A percentile compares a stretch with the other conserved stretches of the same genome.
phyloP scores from a whole-genome alignment of 306 rosid genomes.

The Malus fusca region DNA sequence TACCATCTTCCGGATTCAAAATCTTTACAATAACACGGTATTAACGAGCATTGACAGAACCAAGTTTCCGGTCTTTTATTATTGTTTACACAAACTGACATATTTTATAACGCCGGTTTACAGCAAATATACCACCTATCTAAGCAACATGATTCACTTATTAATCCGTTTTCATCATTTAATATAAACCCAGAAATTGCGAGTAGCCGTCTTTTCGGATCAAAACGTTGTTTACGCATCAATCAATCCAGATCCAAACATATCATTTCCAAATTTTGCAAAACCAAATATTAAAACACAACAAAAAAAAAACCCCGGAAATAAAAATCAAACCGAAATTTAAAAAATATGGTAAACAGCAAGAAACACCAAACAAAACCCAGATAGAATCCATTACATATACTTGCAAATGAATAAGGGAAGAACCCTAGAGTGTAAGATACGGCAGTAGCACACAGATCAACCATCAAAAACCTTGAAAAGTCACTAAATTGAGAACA shows the following conservation, averaged over 20 bases:
- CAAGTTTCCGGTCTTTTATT: not conserved
- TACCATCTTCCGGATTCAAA: not conserved
- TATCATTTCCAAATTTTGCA: not conserved
- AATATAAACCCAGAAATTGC: not conserved
- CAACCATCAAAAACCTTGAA: not conserved
- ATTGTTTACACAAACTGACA: not conserved
- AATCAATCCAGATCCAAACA: not conserved
- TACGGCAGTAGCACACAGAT: not conserved
- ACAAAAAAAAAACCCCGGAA: not conserved
- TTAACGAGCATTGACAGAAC: not conserved
- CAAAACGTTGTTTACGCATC: not conserved
- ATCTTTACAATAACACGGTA: not conserved
- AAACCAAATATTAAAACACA: not conserved
- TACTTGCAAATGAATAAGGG: not conserved
- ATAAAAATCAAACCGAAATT: not conserved
- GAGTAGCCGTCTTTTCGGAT: not conserved
- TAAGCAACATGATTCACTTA: not conserved
- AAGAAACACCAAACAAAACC: not conserved
- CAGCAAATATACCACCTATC: constrained; percentile 2
- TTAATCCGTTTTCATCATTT: not conserved
- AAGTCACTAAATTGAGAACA: not conserved
- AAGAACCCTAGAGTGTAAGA: not conserved
- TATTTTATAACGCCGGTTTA: not conserved
- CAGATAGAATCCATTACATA: not conserved
- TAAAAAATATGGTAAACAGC: not conserved